These are phyloP conservation scores for Parasitella parasitica DNA, from an alignment of 371 early-diverging fungal genomes.

Conservation along the genomic window DNA sequence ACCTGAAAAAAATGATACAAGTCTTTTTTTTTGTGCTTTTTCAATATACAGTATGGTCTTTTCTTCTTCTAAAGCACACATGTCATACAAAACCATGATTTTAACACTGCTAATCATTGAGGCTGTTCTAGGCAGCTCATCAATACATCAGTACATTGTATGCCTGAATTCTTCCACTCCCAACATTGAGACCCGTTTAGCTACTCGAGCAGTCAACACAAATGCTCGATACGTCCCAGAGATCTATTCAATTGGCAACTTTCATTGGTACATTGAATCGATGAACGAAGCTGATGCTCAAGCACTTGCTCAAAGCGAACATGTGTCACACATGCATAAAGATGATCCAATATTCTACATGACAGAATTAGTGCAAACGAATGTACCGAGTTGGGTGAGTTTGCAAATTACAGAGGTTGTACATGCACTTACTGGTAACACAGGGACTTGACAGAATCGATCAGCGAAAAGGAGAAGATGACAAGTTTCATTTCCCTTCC, in stretches of 20 bases:
- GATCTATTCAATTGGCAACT: conserved; percentile 1
- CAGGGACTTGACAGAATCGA: conserved; percentile 31
- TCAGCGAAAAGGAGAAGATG: conserved; percentile 17
- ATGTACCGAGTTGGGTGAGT: conserved; percentile 1
- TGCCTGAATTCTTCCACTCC: not conserved
- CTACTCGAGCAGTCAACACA: not conserved
- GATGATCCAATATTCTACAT: conserved; percentile 2
- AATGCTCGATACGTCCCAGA: not conserved
- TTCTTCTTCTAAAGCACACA: not conserved
- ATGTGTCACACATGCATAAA: not conserved
- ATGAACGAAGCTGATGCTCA: not conserved
- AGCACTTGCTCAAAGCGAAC: not conserved
- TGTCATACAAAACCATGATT: not conserved
- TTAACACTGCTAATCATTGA: not conserved
- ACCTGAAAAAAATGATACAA: not conserved
- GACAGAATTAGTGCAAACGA: not conserved
- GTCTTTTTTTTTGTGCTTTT: not conserved
- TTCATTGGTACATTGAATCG: not conserved
- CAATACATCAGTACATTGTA: not conserved
- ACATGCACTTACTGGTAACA: not conserved
- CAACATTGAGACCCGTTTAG: not conserved
- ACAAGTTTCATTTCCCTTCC: conserved; percentile 14
- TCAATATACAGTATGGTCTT: not conserved
- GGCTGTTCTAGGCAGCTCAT: not conserved
- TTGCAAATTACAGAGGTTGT: not conserved